Conservation (phyloP, 1,284 basidiomycete genomes). For the Psilocybe mexicana region DNA sequence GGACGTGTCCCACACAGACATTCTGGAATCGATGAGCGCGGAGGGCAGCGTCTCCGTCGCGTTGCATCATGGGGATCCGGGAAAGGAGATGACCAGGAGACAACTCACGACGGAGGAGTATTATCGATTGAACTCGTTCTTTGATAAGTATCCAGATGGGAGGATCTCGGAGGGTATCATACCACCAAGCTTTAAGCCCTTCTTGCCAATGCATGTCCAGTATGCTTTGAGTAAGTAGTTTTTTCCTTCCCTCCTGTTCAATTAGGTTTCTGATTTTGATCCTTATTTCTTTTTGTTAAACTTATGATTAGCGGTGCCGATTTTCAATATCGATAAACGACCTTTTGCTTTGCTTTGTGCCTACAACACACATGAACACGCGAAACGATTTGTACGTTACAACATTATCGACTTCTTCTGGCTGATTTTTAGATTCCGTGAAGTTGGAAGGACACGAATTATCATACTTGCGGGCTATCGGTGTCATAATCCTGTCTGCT, state of each 20-base stretch:
- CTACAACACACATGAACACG: slow-evolving; percentile 81
- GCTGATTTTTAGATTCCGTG: not conserved
- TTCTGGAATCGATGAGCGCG: slow-evolving; percentile 71
- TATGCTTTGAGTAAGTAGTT: slow-evolving; percentile 75
- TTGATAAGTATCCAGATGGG: slow-evolving; percentile 78
- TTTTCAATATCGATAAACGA: slow-evolving; percentile 92
- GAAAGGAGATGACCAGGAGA: slow-evolving; percentile 44
- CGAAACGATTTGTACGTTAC: slow-evolving; percentile 72
- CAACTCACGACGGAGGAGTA: slow-evolving; percentile 72
- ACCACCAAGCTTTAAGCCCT: slow-evolving; percentile 74
- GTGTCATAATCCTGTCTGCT: slow-evolving; percentile 93
- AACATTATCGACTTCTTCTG: not conserved
- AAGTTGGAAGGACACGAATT: slow-evolving; percentile 91
- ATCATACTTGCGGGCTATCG: slow-evolving; percentile 88
- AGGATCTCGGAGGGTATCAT: slow-evolving; percentile 84
- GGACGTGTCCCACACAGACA: slow-evolving; percentile 91
- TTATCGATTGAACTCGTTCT: slow-evolving; percentile 71
- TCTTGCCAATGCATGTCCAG: slow-evolving; percentile 79
- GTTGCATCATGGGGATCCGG: slow-evolving; percentile 43
- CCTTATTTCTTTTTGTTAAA: slow-evolving; percentile 1
- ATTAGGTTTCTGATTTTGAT: no score
- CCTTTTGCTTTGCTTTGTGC: slow-evolving; percentile 93
- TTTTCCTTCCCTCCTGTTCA: not conserved
- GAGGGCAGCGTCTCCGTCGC: slow-evolving; percentile 69
- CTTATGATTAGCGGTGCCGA: slow-evolving; percentile 69